phyloP scores from a whole-genome alignment of 1,284 basidiomycete genomes.

The Athelia sp. region DNA sequence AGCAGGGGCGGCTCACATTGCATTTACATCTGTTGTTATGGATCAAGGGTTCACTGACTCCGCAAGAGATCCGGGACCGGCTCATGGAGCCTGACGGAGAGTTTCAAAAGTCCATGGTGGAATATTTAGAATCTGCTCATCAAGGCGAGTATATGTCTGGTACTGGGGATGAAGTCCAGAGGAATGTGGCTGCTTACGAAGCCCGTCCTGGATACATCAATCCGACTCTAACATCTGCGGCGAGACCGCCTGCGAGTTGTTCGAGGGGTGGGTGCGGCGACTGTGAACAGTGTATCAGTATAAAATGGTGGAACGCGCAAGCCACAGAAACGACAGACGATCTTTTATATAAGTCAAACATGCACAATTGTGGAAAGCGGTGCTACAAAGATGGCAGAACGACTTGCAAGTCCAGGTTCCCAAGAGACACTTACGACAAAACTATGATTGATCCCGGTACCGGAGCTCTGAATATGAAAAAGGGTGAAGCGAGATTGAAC shows the following conservation, averaged over 20 bases:
- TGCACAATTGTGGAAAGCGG: conserved; percentile 9
- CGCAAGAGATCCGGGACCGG: conserved; percentile 23
- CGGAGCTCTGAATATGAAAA: conserved; percentile 25
- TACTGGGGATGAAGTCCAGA: too few relatives aligned
- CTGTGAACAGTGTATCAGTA: conserved; percentile 9
- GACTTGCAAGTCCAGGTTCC: conserved; percentile 23
- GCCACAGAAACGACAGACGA: conserved; percentile 6
- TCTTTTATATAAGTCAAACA: conserved; percentile 10
- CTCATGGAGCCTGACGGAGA: conserved; percentile 16
- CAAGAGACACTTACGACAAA: conserved; percentile 10
- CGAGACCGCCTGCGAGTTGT: neutral
- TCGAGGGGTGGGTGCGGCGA: neutral
- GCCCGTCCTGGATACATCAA: neutral
- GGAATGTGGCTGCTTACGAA: too few relatives aligned
- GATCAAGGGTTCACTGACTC: conserved; percentile 18
- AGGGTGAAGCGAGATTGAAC: conserved; percentile 29
- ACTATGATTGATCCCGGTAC: conserved; percentile 19
- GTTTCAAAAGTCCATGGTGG: conserved; percentile 19
- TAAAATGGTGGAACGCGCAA: neutral
- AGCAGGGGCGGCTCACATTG: conserved; percentile 28
- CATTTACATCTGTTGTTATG: conserved; percentile 29
- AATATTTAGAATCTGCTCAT: conserved; percentile 19
- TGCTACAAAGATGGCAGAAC: conserved; percentile 11
- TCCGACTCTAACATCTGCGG: neutral
- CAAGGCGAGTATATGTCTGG: conserved; percentile 23